Evolutionary conservation across 192 early-diverging fungal genomes (phyloP), one percentile per base, ranked within the genome.

Genomic region (Coemansia sp.): DNA sequence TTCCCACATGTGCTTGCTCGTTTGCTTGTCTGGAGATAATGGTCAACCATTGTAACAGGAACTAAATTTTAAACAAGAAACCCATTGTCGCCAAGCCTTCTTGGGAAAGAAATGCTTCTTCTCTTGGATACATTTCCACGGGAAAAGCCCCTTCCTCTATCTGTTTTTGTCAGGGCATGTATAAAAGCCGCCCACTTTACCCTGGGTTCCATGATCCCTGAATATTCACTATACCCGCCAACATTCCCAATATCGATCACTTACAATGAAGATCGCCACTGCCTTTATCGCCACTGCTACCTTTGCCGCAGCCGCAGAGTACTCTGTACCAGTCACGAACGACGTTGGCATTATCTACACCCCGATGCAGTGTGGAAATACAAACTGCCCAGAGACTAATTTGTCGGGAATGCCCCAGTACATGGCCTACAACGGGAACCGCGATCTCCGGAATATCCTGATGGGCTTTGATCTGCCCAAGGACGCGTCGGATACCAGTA

Each of bases 281-380:
- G 29, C 30, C 27, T 17, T n/a, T 53, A 10, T 6, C 17, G 28
- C 50, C 30, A 14, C 31, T 31, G 50, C 30, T 14, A 7, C 50
- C 22, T n/a, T 58, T 57, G 60, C 37, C 14, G 13, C 50, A 10
- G 56, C 61, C 28, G 42, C 6, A 2, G 33, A 44, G 6, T 60
- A 74, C 41, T 47, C 29, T 10, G 47, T 61, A 13, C 62, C 66
- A 0, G 36, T 68, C 27, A 45, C 56, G 14, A 74, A 74, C 52
- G 72, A 74, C 30, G 72, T 58, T 20, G 72, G 66, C 0, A 61
- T 74, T 2, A 37, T 74, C n/a, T 74, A 65, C 55, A 68, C 66
- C 19, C 37, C 36, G 40, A 61, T 67, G 47, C 40, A 45, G 29
- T 75, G 72, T 30, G 67, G 67, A 6, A 31, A 40, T 1, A 61